These are phyloP conservation scores for Boletus sp. DNA, from an alignment of 1,284 basidiomycete genomes.

Conservation along the genomic window DNA sequence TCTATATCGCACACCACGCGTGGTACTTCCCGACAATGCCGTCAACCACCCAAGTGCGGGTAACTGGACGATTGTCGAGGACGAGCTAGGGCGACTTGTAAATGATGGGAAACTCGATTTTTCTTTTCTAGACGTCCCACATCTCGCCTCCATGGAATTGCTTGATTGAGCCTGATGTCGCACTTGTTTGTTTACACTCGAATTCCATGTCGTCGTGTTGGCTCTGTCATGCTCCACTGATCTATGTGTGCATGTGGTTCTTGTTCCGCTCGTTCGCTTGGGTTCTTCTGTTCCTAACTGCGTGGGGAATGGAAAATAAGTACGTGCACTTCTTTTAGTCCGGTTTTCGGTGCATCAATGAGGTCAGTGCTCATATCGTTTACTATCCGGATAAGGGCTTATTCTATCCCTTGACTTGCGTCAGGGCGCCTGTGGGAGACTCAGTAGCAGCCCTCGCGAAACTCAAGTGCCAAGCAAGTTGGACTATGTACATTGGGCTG, in stretches of 20 bases:
- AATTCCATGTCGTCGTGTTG: neutral
- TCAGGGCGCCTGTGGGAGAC: no score
- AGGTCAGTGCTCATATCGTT: neutral
- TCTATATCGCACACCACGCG: conserved; percentile 26
- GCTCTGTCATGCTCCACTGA: neutral
- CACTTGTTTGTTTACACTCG: neutral
- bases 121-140: conserved; percentile 28
- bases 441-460: conserved; percentile 31
- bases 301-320: neutral
- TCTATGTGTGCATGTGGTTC: neutral
- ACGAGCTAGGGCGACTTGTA: conserved; percentile 23
- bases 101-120: conserved; percentile 26
- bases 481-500: conserved; percentile 48
- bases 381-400: neutral
- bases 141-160: conserved; percentile 19
- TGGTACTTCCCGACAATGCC: conserved; percentile 1
- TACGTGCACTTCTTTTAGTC: no score
- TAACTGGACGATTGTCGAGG: conserved; percentile 22
- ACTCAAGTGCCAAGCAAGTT: conserved; percentile 43
- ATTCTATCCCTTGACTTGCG: no score
- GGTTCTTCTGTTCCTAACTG: neutral
- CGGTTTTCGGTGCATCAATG: neutral
- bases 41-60: neutral
- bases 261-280: no score
- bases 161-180: conserved; percentile 5